Conservation (phyloP, 2,329 filamentous ascomycete genomes). For the Fusarium beomiforme region DNA sequence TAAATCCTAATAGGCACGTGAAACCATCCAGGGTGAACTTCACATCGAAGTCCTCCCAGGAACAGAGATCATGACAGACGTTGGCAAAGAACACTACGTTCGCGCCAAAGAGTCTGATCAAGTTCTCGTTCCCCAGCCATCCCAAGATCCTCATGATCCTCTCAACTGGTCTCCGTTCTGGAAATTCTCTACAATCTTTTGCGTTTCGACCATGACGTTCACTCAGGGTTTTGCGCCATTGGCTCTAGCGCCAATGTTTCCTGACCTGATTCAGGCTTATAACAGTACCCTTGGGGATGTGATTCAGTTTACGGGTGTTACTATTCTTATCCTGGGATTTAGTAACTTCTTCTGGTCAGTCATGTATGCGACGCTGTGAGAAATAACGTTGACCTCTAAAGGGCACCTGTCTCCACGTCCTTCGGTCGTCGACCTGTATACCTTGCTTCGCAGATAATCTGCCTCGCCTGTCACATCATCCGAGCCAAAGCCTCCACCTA, state of each 20-base stretch:
- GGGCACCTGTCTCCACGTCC: neutral
- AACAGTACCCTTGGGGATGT: neutral
- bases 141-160: neutral
- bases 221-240: conserved; percentile 2
- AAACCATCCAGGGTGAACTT: conserved; percentile 27
- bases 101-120: conserved; percentile 19
- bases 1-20: neutral
- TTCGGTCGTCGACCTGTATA: conserved; percentile 2
- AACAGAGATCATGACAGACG: conserved; percentile 32
- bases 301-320: neutral
- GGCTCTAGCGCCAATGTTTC: conserved; percentile 7
- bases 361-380: no score
- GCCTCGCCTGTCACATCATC: neutral
- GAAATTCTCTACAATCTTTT: conserved; percentile 10
- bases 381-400: rapidly evolving
- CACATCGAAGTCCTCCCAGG: conserved; percentile 28
- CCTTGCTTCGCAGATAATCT: neutral
- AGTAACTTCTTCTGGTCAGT: neutral
- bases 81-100: conserved; percentile 30
- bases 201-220: neutral
- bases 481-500: conserved; percentile 2
- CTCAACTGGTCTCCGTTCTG: conserved; percentile 2
- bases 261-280: neutral
- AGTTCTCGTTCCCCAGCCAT: conserved; percentile 30
- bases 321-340: neutral